Conservation (phyloP, 805 yeast genomes). For the Scheffersomyces stipitis region DNA sequence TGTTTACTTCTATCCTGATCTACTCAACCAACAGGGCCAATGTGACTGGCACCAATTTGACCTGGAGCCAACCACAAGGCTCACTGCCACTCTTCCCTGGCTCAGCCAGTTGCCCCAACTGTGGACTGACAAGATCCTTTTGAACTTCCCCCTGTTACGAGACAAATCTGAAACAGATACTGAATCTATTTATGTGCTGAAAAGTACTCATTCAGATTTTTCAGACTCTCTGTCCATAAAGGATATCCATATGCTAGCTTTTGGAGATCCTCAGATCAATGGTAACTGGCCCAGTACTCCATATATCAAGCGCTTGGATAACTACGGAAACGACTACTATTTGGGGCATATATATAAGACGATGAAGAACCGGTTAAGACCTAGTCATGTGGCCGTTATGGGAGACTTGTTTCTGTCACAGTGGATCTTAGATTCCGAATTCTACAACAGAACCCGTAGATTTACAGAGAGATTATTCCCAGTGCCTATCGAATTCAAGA, state of each 20-base stretch:
- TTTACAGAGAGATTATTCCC: conserved; percentile 70
- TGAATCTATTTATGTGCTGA: no score
- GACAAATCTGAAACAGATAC: no score
- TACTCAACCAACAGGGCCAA: conserved; percentile 38
- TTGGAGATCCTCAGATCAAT: conserved; percentile 97
- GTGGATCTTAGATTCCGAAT: conserved; percentile 90
- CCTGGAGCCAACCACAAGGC: conserved; percentile 2
- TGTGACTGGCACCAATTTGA: conserved; percentile 59
- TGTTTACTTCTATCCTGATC: conserved; percentile 74
- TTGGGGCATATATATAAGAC: conserved; percentile 77
- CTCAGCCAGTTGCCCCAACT: conserved; percentile 14
- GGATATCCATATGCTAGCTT: conserved; percentile 69
- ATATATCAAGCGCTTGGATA: conserved; percentile 73
- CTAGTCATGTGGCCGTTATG: conserved; percentile 82
- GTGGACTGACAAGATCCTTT: conserved; percentile 13
- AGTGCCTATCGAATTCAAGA: conserved; percentile 51
- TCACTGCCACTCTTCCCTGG: conserved; percentile 5
- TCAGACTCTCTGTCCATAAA: conserved; percentile 22
- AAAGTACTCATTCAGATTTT: conserved; percentile 3
- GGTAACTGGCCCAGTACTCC: conserved; percentile 78
- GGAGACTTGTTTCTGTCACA: conserved; percentile 94
- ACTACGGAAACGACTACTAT: conserved; percentile 85
- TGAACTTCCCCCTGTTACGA: conserved; percentile 21
- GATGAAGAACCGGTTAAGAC: conserved; percentile 63
- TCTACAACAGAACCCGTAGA: conserved; percentile 73